Conservation (phyloP, 768 basidiomycete genomes). For the Rhodotorula graminis region DNA sequence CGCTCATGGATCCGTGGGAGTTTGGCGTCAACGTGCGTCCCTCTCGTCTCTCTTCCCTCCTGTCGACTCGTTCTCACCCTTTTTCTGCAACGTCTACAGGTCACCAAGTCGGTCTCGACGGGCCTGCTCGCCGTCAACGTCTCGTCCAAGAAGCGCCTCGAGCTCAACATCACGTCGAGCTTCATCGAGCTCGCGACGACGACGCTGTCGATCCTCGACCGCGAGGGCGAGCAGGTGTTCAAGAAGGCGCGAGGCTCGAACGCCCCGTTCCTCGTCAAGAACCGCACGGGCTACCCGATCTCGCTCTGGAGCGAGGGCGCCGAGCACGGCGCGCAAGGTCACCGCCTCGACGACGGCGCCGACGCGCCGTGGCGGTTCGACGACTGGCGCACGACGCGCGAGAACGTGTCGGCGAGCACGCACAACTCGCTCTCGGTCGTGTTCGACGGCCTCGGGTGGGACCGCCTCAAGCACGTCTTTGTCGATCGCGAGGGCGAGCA, state of each 20-base stretch:
- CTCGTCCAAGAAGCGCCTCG: conserved; percentile 73
- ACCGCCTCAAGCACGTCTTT: conserved; percentile 75
- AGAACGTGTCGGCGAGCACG: conserved; percentile 57
- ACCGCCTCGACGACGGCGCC: conserved; percentile 62
- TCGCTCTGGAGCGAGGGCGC: conserved; percentile 80
- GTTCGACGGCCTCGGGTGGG: conserved; percentile 81
- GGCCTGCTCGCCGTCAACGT: conserved; percentile 56
- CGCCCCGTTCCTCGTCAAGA: conserved; percentile 87
- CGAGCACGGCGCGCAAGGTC: conserved; percentile 42
- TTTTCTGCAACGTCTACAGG: conserved; percentile 12
- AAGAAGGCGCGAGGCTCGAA: conserved; percentile 77
- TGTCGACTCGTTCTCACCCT: not conserved
- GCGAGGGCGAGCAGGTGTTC: conserved; percentile 65
- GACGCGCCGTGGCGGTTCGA: conserved; percentile 93
- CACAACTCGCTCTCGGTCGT: conserved; percentile 84
- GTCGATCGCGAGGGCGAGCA: conserved; percentile 93
- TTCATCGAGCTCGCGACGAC: conserved; percentile 80
- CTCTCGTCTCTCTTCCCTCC: not conserved
- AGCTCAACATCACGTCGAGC: conserved; percentile 83
- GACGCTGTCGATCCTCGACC: conserved; percentile 65
- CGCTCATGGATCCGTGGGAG: conserved; percentile 93
- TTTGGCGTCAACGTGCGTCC: conserved; percentile 63
- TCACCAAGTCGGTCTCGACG: conserved; percentile 32
- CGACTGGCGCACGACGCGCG: conserved; percentile 88
- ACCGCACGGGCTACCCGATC: conserved; percentile 80